phyloP scores from a whole-genome alignment of 2,329 filamentous ascomycete species.

The Pseudogymnoascus sp. region DNA sequence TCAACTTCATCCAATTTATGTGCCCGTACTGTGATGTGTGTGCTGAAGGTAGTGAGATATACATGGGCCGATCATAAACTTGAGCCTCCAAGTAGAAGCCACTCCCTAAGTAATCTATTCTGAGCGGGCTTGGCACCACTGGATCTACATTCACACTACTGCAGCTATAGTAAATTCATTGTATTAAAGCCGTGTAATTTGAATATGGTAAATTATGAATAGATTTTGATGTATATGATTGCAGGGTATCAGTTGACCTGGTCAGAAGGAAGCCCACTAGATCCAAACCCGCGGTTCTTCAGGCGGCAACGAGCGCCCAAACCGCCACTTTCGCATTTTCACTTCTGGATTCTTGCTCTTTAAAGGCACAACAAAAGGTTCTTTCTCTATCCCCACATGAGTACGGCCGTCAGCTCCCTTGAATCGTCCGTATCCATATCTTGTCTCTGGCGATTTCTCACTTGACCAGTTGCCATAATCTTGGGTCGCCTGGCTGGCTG shows the following conservation, averaged over 20 bases:
- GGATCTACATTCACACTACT: background rate
- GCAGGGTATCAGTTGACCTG: background rate
- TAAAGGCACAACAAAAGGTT: constrained; percentile 35
- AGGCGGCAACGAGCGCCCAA: background rate
- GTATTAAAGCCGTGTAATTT: background rate
- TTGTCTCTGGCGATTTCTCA: constrained; percentile 10
- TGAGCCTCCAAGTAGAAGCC: background rate
- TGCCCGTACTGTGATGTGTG: background rate
- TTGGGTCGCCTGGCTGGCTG: constrained; percentile 39
- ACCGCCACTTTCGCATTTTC: constrained; percentile 11
- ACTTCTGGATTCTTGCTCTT: constrained; percentile 18
- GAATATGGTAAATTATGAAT: background rate
- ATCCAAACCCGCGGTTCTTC: constrained; percentile 18
- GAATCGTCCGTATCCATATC: constrained; percentile 44
- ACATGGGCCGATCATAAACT: background rate
- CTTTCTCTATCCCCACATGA: constrained; percentile 45
- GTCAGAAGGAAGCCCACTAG: background rate
- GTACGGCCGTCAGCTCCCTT: constrained; percentile 39
- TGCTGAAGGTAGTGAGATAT: background rate
- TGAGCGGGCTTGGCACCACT: background rate
- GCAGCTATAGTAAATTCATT: background rate
- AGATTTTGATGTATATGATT: background rate
- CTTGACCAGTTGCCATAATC: constrained; percentile 15
- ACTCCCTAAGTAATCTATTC: background rate
- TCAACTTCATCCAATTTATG: background rate